Evolutionary conservation across 148 eudicot species (phyloP).

Genomic region (Pouteria glomerata): DNA sequence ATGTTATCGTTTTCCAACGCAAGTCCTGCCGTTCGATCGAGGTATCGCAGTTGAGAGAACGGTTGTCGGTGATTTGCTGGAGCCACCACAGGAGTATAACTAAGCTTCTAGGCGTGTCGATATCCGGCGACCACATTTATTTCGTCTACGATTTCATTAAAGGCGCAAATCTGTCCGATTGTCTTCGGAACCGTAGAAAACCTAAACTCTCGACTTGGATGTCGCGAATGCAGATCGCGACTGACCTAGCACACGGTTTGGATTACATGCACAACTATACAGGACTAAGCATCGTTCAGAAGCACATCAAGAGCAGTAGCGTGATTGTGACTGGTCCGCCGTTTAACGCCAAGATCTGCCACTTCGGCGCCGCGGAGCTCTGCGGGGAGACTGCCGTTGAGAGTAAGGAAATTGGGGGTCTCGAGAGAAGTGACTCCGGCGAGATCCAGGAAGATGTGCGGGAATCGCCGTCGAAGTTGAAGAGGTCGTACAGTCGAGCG

Average conservation of each 20-base stretch:
- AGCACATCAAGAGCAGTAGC: constrained; percentile 59
- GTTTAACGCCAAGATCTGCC: constrained; percentile 62
- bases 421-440: neutral
- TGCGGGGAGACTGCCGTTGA: constrained; percentile 51
- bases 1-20: constrained; percentile 56
- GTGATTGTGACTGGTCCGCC: constrained; percentile 50
- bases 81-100: constrained; percentile 51
- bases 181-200: constrained; percentile 43
- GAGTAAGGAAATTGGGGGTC: neutral
- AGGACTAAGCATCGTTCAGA: constrained; percentile 57
- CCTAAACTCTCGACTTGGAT: constrained; percentile 54
- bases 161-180: constrained; percentile 38
- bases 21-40: constrained; percentile 27
- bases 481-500: constrained; percentile 26
- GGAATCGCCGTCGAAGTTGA: constrained; percentile 5
- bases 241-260: constrained; percentile 59
- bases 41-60: constrained; percentile 9
- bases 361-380: constrained; percentile 72
- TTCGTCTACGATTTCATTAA: constrained; percentile 48
- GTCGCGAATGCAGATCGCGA: constrained; percentile 65
- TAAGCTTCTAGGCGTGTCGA: constrained; percentile 53
- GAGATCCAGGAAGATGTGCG: constrained; percentile 19
- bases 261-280: constrained; percentile 73
- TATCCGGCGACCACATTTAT: constrained; percentile 49
- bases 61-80: constrained; percentile 35